Percentiles rank a stretch among this genome's conserved stretches.
phyloP scores from a whole-genome alignment of 495 filamentous ascomycete species.

The Astrothelium macrocarpum region DNA sequence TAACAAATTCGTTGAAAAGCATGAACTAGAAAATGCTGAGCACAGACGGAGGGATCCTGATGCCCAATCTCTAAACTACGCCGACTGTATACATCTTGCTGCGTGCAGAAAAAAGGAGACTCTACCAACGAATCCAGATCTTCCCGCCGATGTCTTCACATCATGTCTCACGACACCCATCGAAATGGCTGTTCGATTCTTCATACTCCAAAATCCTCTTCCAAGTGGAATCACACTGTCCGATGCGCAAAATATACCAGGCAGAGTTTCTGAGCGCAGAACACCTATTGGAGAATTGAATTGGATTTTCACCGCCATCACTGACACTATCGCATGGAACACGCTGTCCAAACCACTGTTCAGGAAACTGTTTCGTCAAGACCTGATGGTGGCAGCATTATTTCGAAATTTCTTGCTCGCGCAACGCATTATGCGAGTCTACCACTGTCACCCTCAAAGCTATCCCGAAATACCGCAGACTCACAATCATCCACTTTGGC shows the following conservation, averaged over 20 bases:
- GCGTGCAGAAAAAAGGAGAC: conserved; percentile 84
- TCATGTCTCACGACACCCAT: conserved; percentile 95
- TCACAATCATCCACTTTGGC: conserved; percentile 88
- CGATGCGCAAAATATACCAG: conserved; percentile 70
- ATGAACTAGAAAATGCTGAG: conserved; percentile 75
- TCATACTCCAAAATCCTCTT: conserved; percentile 84
- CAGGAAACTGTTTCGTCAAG: conserved; percentile 92
- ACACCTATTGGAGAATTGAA: conserved; percentile 94
- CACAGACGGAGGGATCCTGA: conserved; percentile 61
- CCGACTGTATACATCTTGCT: conserved; percentile 82
- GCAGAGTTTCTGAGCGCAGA: conserved; percentile 80
- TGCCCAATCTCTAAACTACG: conserved; percentile 54
- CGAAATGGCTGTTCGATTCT: conserved; percentile 90
- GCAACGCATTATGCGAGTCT: conserved; percentile 89
- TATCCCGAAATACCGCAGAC: conserved; percentile 83
- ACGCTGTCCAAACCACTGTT: conserved; percentile 79
- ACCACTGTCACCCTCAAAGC: conserved; percentile 88
- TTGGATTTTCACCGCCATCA: conserved; percentile 99
- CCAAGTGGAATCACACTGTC: conserved; percentile 60
- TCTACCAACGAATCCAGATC: conserved; percentile 88
- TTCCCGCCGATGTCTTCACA: conserved; percentile 93
- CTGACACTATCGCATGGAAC: conserved; percentile 98
- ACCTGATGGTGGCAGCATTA: conserved; percentile 96
- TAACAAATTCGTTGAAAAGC: conserved; percentile 86
- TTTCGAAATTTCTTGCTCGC: conserved; percentile 94